These are phyloP conservation scores for Talaromyces sp. DNA, from an alignment of 2,329 filamentous ascomycete genomes.

Conservation along the genomic window DNA sequence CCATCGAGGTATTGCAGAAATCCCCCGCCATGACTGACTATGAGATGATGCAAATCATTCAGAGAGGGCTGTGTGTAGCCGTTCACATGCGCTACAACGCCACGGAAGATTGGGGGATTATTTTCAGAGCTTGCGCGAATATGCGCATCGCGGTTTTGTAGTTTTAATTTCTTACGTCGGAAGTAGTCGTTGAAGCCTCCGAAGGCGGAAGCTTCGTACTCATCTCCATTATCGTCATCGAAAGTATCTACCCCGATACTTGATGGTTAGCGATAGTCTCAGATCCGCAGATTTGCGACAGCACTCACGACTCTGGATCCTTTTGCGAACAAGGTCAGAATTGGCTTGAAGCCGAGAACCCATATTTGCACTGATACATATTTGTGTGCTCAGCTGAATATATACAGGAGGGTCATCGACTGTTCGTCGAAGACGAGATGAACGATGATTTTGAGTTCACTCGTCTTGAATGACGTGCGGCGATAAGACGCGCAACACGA, in stretches of 20 bases:
- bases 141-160: constrained; percentile 88
- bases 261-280: not conserved
- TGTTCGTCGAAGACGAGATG: not conserved
- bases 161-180: constrained; percentile 90
- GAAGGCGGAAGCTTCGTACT: constrained; percentile 83
- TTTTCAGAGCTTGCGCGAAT: constrained; percentile 65
- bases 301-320: constrained; percentile 56
- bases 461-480: constrained; percentile 8
- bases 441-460: not conserved
- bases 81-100: constrained; percentile 85
- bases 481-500: constrained; percentile 14
- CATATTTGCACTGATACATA: constrained; percentile 43
- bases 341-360: constrained; percentile 61
- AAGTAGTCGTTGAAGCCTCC: constrained; percentile 91
- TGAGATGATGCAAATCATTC: constrained; percentile 79
- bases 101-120: constrained; percentile 83
- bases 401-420: not conserved
- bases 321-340: constrained; percentile 58
- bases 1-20: constrained; percentile 93
- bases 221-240: constrained; percentile 77
- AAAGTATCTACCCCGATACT: constrained; percentile 58
- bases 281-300: not conserved
- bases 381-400: not conserved
- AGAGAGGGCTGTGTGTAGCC: constrained; percentile 94
- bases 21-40: constrained; percentile 89